Percentiles rank a stretch among this genome's conserved stretches.
These are phyloP conservation scores for Trypanosoma mega DNA, from an alignment of 208 protist genomes.

Conservation along the genomic window DNA sequence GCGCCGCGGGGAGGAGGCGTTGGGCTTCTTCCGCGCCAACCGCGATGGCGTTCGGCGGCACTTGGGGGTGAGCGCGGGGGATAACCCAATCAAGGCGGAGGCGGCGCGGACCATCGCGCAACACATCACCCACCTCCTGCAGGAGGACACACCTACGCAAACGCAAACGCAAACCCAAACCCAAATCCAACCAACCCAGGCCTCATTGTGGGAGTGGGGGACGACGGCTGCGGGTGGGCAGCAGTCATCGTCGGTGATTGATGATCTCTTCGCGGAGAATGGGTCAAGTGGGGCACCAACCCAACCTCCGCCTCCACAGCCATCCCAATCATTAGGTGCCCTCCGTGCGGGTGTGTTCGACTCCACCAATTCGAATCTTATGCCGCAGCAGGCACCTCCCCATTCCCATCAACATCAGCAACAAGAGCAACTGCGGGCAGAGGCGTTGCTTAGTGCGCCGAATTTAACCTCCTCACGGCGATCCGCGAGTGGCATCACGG, in stretches of 20 bases:
- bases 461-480: background rate
- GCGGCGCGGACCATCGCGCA: conserved; percentile 11
- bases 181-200: too few relatives aligned
- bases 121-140: conserved; percentile 13
- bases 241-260: too few relatives aligned
- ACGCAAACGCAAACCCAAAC: too few relatives aligned
- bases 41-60: conserved; percentile 15
- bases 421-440: background rate
- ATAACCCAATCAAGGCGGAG: conserved; percentile 28
- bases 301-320: too few relatives aligned
- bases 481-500: conserved; percentile 3
- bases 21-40: conserved; percentile 18
- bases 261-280: too few relatives aligned
- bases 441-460: background rate
- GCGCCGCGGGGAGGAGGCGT: conserved; percentile 3
- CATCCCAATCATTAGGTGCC: too few relatives aligned
- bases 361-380: too few relatives aligned
- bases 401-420: background rate
- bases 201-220: too few relatives aligned
- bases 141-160: background rate
- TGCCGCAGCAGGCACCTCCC: too few relatives aligned
- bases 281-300: too few relatives aligned
- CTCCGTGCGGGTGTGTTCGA: too few relatives aligned
- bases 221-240: too few relatives aligned
- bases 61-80: conserved; percentile 2